Conservation (phyloP, 768 basidiomycete species). For the Collybia mongolica region DNA sequence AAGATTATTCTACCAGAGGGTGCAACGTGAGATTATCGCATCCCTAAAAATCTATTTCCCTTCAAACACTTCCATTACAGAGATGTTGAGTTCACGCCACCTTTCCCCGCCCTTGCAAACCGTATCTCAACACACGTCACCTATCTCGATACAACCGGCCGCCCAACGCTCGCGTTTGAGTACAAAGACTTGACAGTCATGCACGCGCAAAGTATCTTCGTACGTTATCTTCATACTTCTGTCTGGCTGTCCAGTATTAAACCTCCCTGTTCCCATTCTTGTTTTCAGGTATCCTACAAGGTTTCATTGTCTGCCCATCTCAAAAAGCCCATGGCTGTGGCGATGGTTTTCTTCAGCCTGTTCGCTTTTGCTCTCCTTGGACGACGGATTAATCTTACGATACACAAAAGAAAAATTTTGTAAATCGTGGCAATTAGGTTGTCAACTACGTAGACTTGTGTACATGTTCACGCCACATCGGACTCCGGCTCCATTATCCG, state of each 20-base stretch:
- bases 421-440: slow-evolving; percentile 16
- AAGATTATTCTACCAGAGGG: slow-evolving; percentile 89
- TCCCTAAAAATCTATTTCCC: neutral
- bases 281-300: slow-evolving; percentile 77
- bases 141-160: slow-evolving; percentile 90
- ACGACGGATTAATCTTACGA: slow-evolving; percentile 46
- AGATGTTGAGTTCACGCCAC: slow-evolving; percentile 71
- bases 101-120: slow-evolving; percentile 73
- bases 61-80: slow-evolving; percentile 37
- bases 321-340: slow-evolving; percentile 82
- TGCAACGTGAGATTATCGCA: slow-evolving; percentile 68
- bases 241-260: neutral
- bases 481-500: neutral
- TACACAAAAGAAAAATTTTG: slow-evolving; percentile 41
- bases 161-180: slow-evolving; percentile 71
- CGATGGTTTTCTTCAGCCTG: slow-evolving; percentile 63
- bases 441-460: too few species aligned
- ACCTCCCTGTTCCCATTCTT: neutral
- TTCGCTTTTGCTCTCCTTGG: slow-evolving; percentile 52
- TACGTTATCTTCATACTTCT: slow-evolving; percentile 38
- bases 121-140: slow-evolving; percentile 69
- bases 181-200: slow-evolving; percentile 77
- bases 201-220: slow-evolving; percentile 80
- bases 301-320: slow-evolving; percentile 80
- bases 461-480: slow-evolving; percentile 4